A percentile compares a stretch with the other conserved stretches of the same genome.
These are phyloP conservation scores for Psophocarpus tetragonolobus DNA, from an alignment of 306 rosid genomes.

Conservation along the genomic window DNA sequence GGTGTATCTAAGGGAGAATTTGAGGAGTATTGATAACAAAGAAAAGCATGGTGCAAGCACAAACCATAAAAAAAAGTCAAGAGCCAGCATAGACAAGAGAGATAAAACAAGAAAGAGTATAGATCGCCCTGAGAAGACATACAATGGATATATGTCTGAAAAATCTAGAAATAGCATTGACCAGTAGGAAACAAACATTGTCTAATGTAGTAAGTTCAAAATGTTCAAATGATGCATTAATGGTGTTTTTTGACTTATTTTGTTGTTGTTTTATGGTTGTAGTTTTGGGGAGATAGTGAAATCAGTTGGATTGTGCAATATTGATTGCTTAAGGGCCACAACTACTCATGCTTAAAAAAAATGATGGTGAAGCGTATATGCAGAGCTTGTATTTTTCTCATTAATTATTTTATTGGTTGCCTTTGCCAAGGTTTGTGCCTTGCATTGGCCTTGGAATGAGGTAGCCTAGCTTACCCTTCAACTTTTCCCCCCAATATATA, in stretches of 20 bases:
- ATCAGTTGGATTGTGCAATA: constrained; percentile 31
- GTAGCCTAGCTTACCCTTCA: constrained; percentile 4
- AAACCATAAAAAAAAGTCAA: constrained; percentile 27
- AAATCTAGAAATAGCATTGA: constrained; percentile 33
- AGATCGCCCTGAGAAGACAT: constrained; percentile 33
- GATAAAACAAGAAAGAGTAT: constrained; percentile 29
- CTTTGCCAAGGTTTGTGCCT: constrained; percentile 3
- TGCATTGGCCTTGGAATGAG: constrained; percentile 24
- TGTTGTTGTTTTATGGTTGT: constrained; percentile 13
- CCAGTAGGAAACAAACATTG: constrained; percentile 12
- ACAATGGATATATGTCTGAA: constrained; percentile 24
- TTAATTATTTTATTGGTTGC: constrained; percentile 22
- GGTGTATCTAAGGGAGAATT: constrained; percentile 28
- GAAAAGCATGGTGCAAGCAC: constrained; percentile 24
- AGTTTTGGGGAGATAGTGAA: constrained; percentile 36
- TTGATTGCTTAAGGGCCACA: constrained; percentile 29
- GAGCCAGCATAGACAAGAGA: constrained; percentile 16
- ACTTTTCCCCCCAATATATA: background rate
- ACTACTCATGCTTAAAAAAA: constrained; percentile 21
- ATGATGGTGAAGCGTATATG: background rate
- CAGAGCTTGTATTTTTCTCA: constrained; percentile 18
- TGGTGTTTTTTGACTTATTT: constrained; percentile 11
- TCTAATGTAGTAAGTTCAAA: background rate
- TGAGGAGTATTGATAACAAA: constrained; percentile 5
- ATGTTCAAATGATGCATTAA: no score